A percentile compares a stretch with the other conserved stretches of the same genome.
phyloP scores from a whole-genome alignment of 192 early-diverging fungal genomes.

The Rhizoclosmatium globosum region DNA sequence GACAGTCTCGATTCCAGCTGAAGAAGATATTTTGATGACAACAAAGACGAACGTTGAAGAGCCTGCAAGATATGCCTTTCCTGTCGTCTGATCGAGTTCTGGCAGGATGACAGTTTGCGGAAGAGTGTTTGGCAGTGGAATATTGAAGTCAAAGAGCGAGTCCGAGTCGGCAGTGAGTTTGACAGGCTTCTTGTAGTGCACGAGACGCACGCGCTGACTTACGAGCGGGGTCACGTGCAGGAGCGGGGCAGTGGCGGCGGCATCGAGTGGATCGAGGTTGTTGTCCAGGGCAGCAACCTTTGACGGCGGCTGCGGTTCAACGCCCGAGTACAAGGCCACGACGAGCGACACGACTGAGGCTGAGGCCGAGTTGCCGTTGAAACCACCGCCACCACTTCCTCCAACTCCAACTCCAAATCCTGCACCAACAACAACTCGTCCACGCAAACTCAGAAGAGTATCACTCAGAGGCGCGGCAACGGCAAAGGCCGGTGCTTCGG shows the following conservation, averaged over 20 bases:
- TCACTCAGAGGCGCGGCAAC: too few relatives aligned
- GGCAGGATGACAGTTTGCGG: slow-evolving; percentile 2
- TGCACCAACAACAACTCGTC: too few relatives aligned
- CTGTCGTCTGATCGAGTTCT: background rate
- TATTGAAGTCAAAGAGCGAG: slow-evolving; percentile 3
- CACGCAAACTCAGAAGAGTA: too few relatives aligned
- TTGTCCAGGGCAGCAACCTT: background rate
- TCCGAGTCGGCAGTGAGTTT: background rate
- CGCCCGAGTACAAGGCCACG: background rate
- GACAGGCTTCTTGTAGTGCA: background rate
- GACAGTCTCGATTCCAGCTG: background rate
- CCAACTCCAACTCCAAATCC: too few relatives aligned
- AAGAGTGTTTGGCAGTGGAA: background rate
- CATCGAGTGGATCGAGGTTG: background rate
- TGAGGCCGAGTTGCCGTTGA: too few relatives aligned
- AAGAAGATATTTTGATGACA: background rate
- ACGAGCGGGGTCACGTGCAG: background rate
- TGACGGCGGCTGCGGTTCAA: background rate
- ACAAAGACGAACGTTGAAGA: slow-evolving; percentile 20
- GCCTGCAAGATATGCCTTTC: background rate
- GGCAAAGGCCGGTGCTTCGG: too few relatives aligned
- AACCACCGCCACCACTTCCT: too few relatives aligned
- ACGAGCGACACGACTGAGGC: background rate
- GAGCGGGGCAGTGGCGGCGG: background rate
- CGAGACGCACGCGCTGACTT: background rate